Evolutionary conservation across 176 grass and related monocot species (phyloP).

Genomic region (Phyllostachys edulis): DNA sequence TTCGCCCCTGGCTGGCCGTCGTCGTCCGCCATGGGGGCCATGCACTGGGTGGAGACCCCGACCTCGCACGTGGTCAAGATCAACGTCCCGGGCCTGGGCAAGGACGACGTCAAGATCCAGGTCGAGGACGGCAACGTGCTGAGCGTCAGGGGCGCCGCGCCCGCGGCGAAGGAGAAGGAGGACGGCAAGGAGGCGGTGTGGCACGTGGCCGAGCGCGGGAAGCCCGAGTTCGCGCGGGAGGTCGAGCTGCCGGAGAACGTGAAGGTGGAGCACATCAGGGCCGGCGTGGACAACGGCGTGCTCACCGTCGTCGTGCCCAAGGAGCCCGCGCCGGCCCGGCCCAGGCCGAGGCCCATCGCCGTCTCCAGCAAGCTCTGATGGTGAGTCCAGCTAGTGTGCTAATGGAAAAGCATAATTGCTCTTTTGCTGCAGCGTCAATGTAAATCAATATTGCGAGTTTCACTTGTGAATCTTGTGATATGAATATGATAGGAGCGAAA

Average conservation of each 20-base stretch:
- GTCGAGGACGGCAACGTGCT: slow-evolving; percentile 80
- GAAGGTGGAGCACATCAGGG: slow-evolving; percentile 63
- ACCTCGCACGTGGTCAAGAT: slow-evolving; percentile 60
- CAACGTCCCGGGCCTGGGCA: slow-evolving; percentile 71
- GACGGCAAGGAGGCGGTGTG: slow-evolving; percentile 45
- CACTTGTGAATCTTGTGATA: background rate
- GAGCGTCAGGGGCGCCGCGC: slow-evolving; percentile 36
- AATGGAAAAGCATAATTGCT: background rate
- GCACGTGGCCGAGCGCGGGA: slow-evolving; percentile 77
- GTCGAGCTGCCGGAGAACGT: slow-evolving; percentile 65
- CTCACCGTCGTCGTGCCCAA: slow-evolving; percentile 80
- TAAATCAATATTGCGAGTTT: background rate
- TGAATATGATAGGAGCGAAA: no score
- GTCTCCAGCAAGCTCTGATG: slow-evolving; percentile 85
- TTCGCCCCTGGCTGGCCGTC: slow-evolving; percentile 38
- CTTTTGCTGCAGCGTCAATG: background rate
- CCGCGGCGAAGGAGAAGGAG: background rate
- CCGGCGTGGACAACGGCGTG: slow-evolving; percentile 67
- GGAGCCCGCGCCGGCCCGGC: slow-evolving; percentile 43
- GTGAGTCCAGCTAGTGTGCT: background rate
- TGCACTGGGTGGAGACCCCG: slow-evolving; percentile 91
- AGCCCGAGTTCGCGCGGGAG: slow-evolving; percentile 56
- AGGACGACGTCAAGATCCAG: slow-evolving; percentile 78
- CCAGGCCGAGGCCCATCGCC: slow-evolving; percentile 62
- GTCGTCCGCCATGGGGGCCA: slow-evolving; percentile 33